Evolutionary conservation across 257 asterid species (phyloP), one percentile per base, ranked within the genome.

Genomic region (Lycium barbarum): DNA sequence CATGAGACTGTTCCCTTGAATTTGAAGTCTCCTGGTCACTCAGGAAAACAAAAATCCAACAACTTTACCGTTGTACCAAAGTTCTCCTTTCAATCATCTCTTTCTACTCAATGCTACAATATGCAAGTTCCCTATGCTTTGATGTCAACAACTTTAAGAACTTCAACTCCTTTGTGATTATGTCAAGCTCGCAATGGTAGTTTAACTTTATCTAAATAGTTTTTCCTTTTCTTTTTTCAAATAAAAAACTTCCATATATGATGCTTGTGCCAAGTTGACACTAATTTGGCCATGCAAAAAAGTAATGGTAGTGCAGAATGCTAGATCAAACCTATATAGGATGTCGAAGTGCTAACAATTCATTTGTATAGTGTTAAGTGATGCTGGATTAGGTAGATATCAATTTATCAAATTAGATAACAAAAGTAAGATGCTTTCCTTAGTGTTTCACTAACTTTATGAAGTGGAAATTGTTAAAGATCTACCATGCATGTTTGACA

Each of bases 371-470:
- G 8, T 49, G 22, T 3, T 40, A 47, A 49, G 38, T 76, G 22
- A 51, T 76, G 22, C 18, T 51, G 61, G 22, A 76, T 76, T 76
- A 76, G 81, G 81, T 76, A n/a, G 14, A 76, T 26, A 14, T 76
- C 63, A 14, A 76, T 62, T 76, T 13, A 49, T 22, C 14, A 76
- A 76, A 73, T 9, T 73, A 11, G 58, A 43, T 33, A 18, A 33
- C 55, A n/a, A 71, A 4, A 0, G 22, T 18, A 43, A 40, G 49
- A 71, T 72, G 58, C 80, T 72, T 72, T 72, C 18, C 38, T 7
- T 72, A 72, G 38, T 73, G 80, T 5, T 45, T 12, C 14, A 22
- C 62, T 76, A 49, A 76, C 81, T 76, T 76, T 51, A 76, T 0
- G 6, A 76, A 49, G 81, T 51, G 81, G 81, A 51, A 51, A 22